Evolutionary conservation across 805 yeast genomes (phyloP), one percentile per base, ranked within the genome.

Genomic region (Lachancea dasiensis): DNA sequence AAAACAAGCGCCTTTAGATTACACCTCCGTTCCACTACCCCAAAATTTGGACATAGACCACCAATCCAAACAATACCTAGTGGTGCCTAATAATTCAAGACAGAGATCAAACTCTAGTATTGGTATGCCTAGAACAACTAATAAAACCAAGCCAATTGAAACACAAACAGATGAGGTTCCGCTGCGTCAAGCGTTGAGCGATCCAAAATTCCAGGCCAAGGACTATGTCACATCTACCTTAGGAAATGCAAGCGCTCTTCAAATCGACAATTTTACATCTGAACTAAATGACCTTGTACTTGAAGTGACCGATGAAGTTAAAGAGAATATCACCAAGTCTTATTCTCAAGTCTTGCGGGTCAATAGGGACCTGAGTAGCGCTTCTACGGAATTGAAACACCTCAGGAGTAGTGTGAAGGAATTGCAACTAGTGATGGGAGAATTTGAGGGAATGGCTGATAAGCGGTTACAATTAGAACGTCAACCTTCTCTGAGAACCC

Each of bases 261-360:
- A 79, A 43, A 81, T 85, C 23, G 87, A 83, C 49, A 76, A 73
- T 38, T 82, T 81, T 58, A 76, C 79, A 42, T 69, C 74, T 14
- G 71, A 69, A 36, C 62, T 84, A 45, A 51, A 60, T 2, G 63
- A 67, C 27, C 67, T 81, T 46, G 71, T 75, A 27, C 54, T 62
- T 3, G 56, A 69, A 30, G 72, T 82, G 27, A 72, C 72, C 14
- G 63, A 64, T 18, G 84, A 79, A 43, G 74, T 81, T 34, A 79
- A 79, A 49, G 58, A 58, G 21, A 73, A 73, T 36, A 73, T 83
- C 20, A 70, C 76, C 47, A 73, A 73, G 53, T 82, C 84, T 27
- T 82, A 75, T 49, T 73, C 71, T 46, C 76, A 75, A 46, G 75
- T 81, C 22, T 56, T 78, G 36, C 72, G 71, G 31, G 73, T 83